These are phyloP conservation scores for Tuber melanosporum DNA, from an alignment of 495 filamentous ascomycete species.

Conservation along the genomic window DNA sequence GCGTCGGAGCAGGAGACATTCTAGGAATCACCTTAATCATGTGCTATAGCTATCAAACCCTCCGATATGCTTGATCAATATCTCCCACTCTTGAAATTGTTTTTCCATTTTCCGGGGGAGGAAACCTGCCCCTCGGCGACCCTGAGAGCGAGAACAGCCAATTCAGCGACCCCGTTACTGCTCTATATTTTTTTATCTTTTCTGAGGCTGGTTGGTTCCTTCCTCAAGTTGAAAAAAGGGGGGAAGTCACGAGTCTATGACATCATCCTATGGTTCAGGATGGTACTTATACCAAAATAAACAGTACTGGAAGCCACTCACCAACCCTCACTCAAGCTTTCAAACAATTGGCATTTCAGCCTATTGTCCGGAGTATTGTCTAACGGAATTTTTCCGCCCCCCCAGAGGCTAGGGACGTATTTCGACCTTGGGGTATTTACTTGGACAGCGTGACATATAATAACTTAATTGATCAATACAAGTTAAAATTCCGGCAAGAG, in stretches of 20 bases:
- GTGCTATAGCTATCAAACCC: too few species aligned
- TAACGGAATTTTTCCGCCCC: background rate
- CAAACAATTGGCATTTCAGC: background rate
- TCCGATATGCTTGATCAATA: too few species aligned
- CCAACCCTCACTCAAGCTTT: background rate
- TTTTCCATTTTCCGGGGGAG: too few species aligned
- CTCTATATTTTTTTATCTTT: background rate
- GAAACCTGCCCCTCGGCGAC: too few species aligned
- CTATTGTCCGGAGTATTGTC: background rate
- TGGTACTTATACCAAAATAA: background rate
- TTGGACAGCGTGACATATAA: background rate
- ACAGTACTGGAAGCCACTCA: background rate
- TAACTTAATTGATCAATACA: too few species aligned
- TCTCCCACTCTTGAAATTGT: too few species aligned
- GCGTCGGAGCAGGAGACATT: too few species aligned
- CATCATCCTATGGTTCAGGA: background rate
- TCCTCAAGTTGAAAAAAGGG: background rate
- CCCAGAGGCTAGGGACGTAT: background rate
- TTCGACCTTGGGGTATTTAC: background rate
- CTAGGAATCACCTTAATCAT: too few species aligned
- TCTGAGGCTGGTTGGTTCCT: background rate
- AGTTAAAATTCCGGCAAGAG: too few species aligned
- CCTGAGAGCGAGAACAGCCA: background rate
- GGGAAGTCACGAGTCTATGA: background rate
- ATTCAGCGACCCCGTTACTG: background rate